These are phyloP conservation scores for Talaromyces sp. DNA, from an alignment of 2,329 filamentous ascomycete species.

Conservation along the genomic window DNA sequence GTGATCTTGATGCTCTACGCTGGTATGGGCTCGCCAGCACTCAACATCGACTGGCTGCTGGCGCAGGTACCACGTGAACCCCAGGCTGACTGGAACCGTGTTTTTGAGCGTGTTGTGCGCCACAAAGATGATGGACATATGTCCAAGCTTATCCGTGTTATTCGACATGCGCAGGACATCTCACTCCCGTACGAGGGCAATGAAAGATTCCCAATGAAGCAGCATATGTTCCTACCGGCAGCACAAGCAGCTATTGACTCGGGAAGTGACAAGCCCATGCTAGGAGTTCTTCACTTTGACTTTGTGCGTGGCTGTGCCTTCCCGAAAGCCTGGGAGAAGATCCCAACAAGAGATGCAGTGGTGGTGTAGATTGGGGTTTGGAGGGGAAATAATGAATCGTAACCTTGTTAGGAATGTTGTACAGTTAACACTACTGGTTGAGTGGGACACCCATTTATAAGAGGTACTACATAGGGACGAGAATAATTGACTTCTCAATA, in stretches of 20 bases:
- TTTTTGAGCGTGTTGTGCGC: not conserved
- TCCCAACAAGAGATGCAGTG: not conserved
- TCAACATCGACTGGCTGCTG: not conserved
- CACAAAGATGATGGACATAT: conserved; percentile 9
- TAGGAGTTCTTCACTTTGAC: conserved; percentile 1
- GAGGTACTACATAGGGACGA: not conserved
- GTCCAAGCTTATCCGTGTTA: conserved; percentile 3
- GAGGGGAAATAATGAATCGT: not conserved
- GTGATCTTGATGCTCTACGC: conserved; percentile 4
- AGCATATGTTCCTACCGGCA: conserved; percentile 2
- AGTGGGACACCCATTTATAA: not conserved
- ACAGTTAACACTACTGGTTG: not conserved
- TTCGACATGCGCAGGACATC: not conserved
- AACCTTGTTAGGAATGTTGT: not conserved
- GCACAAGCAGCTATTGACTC: conserved; percentile 3
- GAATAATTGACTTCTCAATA: not conserved
- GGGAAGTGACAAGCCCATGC: not conserved
- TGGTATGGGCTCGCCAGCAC: not conserved
- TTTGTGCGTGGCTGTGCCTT: conserved; percentile 1
- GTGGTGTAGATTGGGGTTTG: not conserved
- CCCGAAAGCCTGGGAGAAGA: not conserved
- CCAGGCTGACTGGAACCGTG: not conserved
- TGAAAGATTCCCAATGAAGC: conserved; percentile 2
- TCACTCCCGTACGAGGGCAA: conserved; percentile 1
- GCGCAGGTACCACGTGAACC: not conserved